Evolutionary conservation across 345 rosid genomes (phyloP).

Genomic region (Angophora floribunda): DNA sequence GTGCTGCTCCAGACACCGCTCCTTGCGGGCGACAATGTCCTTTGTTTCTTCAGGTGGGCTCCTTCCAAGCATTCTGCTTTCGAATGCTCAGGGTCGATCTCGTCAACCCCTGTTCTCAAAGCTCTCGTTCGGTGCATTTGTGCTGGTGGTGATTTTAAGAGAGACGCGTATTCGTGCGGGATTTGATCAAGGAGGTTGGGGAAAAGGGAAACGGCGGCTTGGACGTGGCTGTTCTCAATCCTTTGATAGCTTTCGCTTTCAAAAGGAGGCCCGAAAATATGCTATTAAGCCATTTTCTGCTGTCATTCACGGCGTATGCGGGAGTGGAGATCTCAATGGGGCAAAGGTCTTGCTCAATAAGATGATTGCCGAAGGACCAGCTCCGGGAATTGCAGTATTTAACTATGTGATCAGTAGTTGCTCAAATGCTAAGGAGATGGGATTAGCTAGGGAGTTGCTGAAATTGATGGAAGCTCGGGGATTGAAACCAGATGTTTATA

Average conservation of each 20-base stretch:
- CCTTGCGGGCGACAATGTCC: conserved; percentile 41
- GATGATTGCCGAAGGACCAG: conserved; percentile 72
- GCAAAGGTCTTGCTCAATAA: too few relatives aligned
- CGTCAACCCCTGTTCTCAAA: conserved; percentile 12
- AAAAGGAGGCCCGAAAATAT: conserved; percentile 32
- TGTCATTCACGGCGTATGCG: conserved; percentile 58
- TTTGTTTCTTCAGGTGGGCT: conserved; percentile 60
- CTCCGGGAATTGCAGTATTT: conserved; percentile 76
- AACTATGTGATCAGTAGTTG: conserved; percentile 46
- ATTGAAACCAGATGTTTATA: conserved; percentile 66
- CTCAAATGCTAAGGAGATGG: conserved; percentile 50
- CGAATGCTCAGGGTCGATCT: conserved; percentile 1
- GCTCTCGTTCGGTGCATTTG: conserved; percentile 39
- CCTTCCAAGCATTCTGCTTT: conserved; percentile 13
- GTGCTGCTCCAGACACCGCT: conserved; percentile 42
- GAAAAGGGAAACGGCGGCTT: conserved; percentile 20
- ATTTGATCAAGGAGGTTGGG: conserved; percentile 51
- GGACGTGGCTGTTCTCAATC: conserved; percentile 43
- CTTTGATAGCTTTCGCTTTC: conserved; percentile 51
- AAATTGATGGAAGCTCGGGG: conserved; percentile 73
- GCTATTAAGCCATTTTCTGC: conserved; percentile 68
- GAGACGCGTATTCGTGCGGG: conserved; percentile 52
- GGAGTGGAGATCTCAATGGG: too few relatives aligned
- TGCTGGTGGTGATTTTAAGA: conserved; percentile 14
- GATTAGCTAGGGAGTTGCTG: conserved; percentile 42